Evolutionary conservation across 176 grass and related monocot species (phyloP).

Genomic region (Chrysopogon serrulatus): DNA sequence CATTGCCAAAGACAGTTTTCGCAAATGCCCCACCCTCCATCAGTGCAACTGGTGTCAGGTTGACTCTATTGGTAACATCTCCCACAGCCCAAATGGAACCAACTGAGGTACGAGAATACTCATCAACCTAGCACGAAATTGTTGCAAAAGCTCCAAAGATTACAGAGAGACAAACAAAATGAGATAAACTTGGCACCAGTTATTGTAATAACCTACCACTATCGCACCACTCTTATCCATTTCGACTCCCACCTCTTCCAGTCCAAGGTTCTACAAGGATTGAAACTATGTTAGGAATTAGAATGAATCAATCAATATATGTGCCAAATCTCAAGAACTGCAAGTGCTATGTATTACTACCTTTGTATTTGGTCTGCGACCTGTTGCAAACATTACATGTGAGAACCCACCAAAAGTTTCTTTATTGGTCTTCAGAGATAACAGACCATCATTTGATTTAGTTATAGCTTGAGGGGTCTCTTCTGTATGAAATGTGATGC

Average conservation of each 20-base stretch:
- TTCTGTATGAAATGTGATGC: slow-evolving; percentile 68
- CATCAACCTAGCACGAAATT: slow-evolving; percentile 50
- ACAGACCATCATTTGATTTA: slow-evolving; percentile 53
- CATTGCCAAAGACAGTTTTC: slow-evolving; percentile 58
- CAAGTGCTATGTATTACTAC: slow-evolving; percentile 18
- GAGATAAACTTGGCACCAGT: not conserved
- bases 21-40: slow-evolving; percentile 82
- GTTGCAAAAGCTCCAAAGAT: slow-evolving; percentile 5
- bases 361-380: slow-evolving; percentile 76
- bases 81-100: slow-evolving; percentile 86
- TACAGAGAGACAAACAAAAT: not conserved
- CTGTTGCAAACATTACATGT: slow-evolving; percentile 84
- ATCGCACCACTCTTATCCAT: slow-evolving; percentile 59
- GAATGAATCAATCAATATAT: not conserved
- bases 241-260: slow-evolving; percentile 66
- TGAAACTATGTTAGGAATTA: not conserved
- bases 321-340: not conserved
- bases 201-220: slow-evolving; percentile 44
- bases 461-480: slow-evolving; percentile 57
- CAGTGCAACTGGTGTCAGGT: slow-evolving; percentile 74
- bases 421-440: slow-evolving; percentile 76
- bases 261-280: slow-evolving; percentile 64
- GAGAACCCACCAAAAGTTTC: slow-evolving; percentile 75
- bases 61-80: slow-evolving; percentile 75
- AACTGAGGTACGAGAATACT: slow-evolving; percentile 69